Percentiles rank a stretch among this genome's conserved stretches.
These are phyloP conservation scores for Osmanthus fragrans DNA, from an alignment of 257 asterid species.

Conservation along the genomic window DNA sequence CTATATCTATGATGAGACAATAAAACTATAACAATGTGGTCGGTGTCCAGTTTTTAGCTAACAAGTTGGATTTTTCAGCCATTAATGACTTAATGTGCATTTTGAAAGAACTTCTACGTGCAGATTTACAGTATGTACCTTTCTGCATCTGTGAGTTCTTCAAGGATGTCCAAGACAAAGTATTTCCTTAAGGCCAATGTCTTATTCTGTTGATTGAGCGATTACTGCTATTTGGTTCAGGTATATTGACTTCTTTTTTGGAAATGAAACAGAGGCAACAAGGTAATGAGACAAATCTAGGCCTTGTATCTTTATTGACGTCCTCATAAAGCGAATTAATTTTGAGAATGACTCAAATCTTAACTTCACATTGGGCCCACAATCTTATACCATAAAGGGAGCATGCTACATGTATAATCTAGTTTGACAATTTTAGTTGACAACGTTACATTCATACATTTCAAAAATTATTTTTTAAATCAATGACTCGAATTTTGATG, in stretches of 20 bases:
- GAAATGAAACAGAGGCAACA: conserved; percentile 80
- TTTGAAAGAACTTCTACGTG: neutral
- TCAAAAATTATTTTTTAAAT: no score
- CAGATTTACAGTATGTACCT: conserved; percentile 80
- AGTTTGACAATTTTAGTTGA: no score
- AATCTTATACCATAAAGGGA: neutral
- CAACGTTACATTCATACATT: no score
- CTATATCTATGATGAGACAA: no score
- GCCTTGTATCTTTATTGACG: no score
- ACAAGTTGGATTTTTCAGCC: no score
- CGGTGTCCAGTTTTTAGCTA: no score
- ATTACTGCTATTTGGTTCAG: conserved; percentile 39
- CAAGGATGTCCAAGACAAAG: conserved; percentile 50
- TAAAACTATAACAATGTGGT: no score
- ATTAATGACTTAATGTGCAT: no score
- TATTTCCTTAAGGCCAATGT: conserved; percentile 59
- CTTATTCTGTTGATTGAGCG: conserved; percentile 8
- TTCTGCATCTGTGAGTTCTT: conserved; percentile 89
- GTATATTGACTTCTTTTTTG: conserved; percentile 77
- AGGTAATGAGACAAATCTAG: neutral
- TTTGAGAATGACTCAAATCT: neutral
- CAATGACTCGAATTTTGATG: no score
- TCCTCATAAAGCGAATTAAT: neutral
- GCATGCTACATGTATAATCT: no score
- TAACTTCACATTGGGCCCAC: neutral